A percentile compares a stretch with the other conserved stretches of the same genome.
These are phyloP conservation scores for Xylariaceae sp. DNA, from an alignment of 2,329 filamentous ascomycete genomes.

Conservation along the genomic window DNA sequence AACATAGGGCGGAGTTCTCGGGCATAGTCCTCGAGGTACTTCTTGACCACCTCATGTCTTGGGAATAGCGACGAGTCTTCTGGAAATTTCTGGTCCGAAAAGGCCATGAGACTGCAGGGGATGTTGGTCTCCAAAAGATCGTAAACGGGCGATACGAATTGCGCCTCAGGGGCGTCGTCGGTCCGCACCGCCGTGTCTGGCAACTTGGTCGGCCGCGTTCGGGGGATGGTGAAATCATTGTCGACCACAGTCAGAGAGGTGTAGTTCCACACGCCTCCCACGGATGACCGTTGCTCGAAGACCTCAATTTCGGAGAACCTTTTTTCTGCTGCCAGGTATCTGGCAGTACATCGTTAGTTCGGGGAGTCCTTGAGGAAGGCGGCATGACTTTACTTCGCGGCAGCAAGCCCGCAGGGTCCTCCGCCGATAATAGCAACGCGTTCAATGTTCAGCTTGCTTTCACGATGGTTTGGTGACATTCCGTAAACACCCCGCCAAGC, in stretches of 20 bases:
- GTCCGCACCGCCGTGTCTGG: constrained; percentile 9
- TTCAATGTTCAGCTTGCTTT: constrained; percentile 33
- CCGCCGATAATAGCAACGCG: constrained; percentile 74
- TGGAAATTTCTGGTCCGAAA: constrained; percentile 61
- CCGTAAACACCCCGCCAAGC: no score
- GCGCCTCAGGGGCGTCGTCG: constrained; percentile 30
- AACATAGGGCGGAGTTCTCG: constrained; percentile 60
- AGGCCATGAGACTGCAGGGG: constrained; percentile 72
- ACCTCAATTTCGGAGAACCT: constrained; percentile 63
- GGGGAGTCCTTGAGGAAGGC: no score
- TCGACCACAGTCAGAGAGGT: constrained; percentile 26
- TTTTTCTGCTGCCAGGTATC: constrained; percentile 51
- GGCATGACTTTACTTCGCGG: constrained; percentile 68
- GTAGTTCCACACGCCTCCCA: constrained; percentile 86
- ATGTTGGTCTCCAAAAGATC: constrained; percentile 84
- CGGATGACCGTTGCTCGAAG: constrained; percentile 70
- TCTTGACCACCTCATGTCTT: constrained; percentile 57
- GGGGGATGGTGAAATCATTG: background rate
- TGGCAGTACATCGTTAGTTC: background rate
- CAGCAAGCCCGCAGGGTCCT: constrained; percentile 69
- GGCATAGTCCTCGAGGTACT: constrained; percentile 68
- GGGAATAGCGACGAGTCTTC: constrained; percentile 65
- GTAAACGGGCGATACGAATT: constrained; percentile 81
- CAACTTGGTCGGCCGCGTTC: constrained; percentile 10
- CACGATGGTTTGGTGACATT: constrained; percentile 13